Evolutionary conservation across 768 basidiomycete genomes (phyloP), one percentile per base, ranked within the genome.

Genomic region (Trametopsis cervina): DNA sequence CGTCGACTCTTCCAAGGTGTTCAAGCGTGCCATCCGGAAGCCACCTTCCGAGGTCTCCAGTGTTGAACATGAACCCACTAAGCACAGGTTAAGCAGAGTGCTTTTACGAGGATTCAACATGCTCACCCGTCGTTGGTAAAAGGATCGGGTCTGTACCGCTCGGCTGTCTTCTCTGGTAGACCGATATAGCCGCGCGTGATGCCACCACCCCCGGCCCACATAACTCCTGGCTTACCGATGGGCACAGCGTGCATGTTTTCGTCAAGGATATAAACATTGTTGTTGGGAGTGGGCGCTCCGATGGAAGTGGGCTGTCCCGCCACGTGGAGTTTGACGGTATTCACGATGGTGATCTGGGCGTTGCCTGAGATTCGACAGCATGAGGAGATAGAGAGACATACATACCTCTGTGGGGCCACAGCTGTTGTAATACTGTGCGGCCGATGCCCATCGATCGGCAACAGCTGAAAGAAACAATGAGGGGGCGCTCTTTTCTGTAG

Each of bases 151-250:
- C 56, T 59, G 56, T 77, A 81, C 23, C 75, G 60, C 58, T 80
- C 77, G 44, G 64, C 63, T 6, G 74, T 79, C 59, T 74, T 78
- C 22, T 76, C 75, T 0, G 76, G 74, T 21, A 78, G 65, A 53
- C 76, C 77, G 38, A 79, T 60, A 52, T 82, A 82, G 2, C 78
- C 78, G 35, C 71, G 65, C 15, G 72, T 72, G 26, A 80, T 72
- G 20, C 79, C 76, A n/a, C 65, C 69, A 37, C 80, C 80, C 35
- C 78, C 79, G n/a, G 75, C 80, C 78, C 78, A 81, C 77, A 80
- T 80, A 54, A 65, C 67, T 50, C 64, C 79, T 52, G 60, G 42
- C 39, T 64, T 55, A 38, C 66, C 66, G 25, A 66, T 61, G 3
- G 62, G 60, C 3, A 64, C 58, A 9, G 67, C 65, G 39, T 53